These are phyloP conservation scores for Cucurbita maxima DNA, from an alignment of 306 rosid species.

Conservation along the genomic window DNA sequence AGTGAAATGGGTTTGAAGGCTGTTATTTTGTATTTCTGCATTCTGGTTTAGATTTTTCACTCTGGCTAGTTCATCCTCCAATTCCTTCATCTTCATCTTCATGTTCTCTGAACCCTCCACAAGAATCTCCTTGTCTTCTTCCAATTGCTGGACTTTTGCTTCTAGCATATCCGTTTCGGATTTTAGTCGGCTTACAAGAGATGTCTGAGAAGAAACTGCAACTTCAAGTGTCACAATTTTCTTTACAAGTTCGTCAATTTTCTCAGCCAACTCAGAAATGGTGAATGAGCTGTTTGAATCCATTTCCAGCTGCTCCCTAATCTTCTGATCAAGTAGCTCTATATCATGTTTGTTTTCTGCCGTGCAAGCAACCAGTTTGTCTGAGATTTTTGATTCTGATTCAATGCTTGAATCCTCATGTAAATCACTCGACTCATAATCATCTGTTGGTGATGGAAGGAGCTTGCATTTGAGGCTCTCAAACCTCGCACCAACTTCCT, in stretches of 20 bases:
- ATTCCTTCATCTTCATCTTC: slow-evolving; percentile 34
- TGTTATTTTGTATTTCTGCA: slow-evolving; percentile 21
- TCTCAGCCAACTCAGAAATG: slow-evolving; percentile 56
- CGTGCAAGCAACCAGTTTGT: slow-evolving; percentile 14
- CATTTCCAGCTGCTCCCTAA: slow-evolving; percentile 23
- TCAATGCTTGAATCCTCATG: not conserved
- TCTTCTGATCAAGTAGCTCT: slow-evolving; percentile 9
- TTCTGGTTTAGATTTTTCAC: slow-evolving; percentile 27
- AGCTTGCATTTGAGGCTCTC: slow-evolving; percentile 29
- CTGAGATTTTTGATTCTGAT: slow-evolving; percentile 12
- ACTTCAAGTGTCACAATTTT: slow-evolving; percentile 56
- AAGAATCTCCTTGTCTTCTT: slow-evolving; percentile 54
- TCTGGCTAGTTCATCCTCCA: slow-evolving; percentile 50
- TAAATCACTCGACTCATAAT: not conserved
- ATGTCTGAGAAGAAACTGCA: slow-evolving; percentile 42
- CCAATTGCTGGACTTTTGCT: slow-evolving; percentile 29
- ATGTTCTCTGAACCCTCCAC: slow-evolving; percentile 32
- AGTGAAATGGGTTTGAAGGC: slow-evolving; percentile 29
- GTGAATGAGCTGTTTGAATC: slow-evolving; percentile 28
- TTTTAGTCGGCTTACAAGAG: slow-evolving; percentile 35
- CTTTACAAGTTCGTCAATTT: slow-evolving; percentile 61
- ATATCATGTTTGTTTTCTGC: slow-evolving; percentile 10
- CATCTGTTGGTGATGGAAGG: slow-evolving; percentile 10
- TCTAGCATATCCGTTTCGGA: slow-evolving; percentile 63
- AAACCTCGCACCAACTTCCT: slow-evolving; percentile 29